Evolutionary conservation across 805 yeast species (phyloP).

Genomic region (Suhomyces faveliae): DNA sequence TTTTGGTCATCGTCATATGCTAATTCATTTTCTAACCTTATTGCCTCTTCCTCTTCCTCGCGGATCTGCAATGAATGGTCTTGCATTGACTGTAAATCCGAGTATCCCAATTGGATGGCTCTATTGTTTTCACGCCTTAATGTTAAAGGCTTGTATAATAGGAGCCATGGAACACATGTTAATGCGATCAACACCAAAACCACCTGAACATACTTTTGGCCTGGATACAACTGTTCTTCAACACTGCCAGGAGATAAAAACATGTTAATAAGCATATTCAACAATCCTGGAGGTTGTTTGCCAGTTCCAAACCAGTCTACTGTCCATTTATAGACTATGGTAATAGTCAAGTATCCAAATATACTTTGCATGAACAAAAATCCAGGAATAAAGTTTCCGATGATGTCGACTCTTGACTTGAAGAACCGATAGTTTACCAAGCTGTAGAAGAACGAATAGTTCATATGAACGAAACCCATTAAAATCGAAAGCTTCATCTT

Average conservation of each 20-base stretch:
- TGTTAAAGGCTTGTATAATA: constrained; percentile 79
- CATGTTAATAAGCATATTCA: constrained; percentile 95
- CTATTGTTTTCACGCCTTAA: constrained; percentile 56
- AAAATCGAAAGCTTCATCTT: constrained; percentile 95
- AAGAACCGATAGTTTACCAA: constrained; percentile 73
- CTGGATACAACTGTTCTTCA: constrained; percentile 74
- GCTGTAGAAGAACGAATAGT: constrained; percentile 83
- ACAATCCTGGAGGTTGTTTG: constrained; percentile 84
- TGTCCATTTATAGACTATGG: constrained; percentile 91
- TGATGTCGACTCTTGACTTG: constrained; percentile 71
- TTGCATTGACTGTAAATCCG: constrained; percentile 32
- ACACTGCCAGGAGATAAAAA: constrained; percentile 89
- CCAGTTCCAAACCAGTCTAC: constrained; percentile 83
- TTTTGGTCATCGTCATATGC: constrained; percentile 16
- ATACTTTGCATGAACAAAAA: constrained; percentile 93
- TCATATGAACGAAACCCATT: constrained; percentile 94
- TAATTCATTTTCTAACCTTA: constrained; percentile 8
- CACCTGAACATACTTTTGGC: constrained; percentile 77
- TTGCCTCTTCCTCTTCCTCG: constrained; percentile 39
- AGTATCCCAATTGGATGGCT: constrained; percentile 41
- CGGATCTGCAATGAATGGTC: constrained; percentile 32
- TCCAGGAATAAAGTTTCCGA: constrained; percentile 94
- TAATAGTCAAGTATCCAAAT: constrained; percentile 84
- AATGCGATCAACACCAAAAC: constrained; percentile 72
- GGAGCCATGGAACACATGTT: constrained; percentile 88